phyloP scores from a whole-genome alignment of 345 rosid genomes.

The Jatropha curcas region DNA sequence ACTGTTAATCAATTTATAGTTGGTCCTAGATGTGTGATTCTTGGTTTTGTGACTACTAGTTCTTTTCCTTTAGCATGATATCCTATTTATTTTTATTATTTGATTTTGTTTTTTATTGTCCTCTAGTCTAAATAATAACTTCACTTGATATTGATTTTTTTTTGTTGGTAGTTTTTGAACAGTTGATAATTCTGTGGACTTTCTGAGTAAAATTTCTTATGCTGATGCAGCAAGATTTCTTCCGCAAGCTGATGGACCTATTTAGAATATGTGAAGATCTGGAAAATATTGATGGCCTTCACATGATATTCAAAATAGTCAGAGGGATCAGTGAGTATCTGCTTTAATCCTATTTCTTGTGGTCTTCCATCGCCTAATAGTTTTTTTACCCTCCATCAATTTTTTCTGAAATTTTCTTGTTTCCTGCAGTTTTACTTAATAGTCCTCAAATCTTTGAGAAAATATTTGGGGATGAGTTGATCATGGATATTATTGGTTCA shows the following conservation, averaged over 20 bases:
- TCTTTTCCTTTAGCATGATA: no score
- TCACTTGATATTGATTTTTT: no score
- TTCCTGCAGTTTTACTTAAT: slow-evolving; percentile 72
- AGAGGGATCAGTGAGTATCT: slow-evolving; percentile 73
- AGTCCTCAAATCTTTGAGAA: slow-evolving; percentile 75
- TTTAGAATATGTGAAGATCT: slow-evolving; percentile 71
- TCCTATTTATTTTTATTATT: no score
- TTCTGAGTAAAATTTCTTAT: slow-evolving; percentile 28
- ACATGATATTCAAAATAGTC: slow-evolving; percentile 79
- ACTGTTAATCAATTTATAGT: not conserved
- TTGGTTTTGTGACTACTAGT: not conserved
- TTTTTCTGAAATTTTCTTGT: slow-evolving; percentile 21
- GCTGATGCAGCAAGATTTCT: slow-evolving; percentile 67
- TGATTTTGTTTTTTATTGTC: no score
- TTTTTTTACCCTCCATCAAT: slow-evolving; percentile 16
- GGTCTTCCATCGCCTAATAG: slow-evolving; percentile 9
- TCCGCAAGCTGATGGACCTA: slow-evolving; percentile 68
- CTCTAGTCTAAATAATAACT: no score
- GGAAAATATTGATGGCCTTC: slow-evolving; percentile 64
- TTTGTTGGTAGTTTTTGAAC: not conserved
- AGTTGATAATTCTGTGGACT: not conserved
- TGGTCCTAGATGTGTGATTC: not conserved
- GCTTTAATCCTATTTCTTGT: slow-evolving; percentile 14
- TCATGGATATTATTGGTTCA: slow-evolving; percentile 84
- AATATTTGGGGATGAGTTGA: slow-evolving; percentile 77